Evolutionary conservation across 2,329 filamentous ascomycete species (phyloP), one percentile per base, ranked within the genome.

Genomic region (Aspergillus arachidicola): DNA sequence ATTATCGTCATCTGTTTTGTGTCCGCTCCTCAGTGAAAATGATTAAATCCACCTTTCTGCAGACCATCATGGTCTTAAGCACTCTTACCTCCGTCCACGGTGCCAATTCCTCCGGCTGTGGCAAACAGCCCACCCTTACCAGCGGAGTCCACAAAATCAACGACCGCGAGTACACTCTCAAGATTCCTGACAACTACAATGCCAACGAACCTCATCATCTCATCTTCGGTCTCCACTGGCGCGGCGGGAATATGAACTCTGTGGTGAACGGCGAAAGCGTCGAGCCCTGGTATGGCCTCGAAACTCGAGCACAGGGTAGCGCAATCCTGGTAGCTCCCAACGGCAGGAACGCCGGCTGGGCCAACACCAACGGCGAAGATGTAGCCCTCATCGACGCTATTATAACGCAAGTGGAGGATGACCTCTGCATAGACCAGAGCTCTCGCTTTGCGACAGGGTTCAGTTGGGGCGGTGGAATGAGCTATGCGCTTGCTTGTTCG

Each of bases 311-410:
- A 11, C 68, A 71, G 23, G 75, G 78, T n/a, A 73, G 67, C 11
- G 76, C 80, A 60, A 80, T 83, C 66, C 80, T 81, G 63, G 74
- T 83, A 19, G 76, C 79, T 0, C 81, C 81, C 26, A 71, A 82
- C 51, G 81, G 80, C 11, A 66, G 80, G 34, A 76, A 77, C 64
- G 68, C 70, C 23, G 81, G 81, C 26, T 83, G 80, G 80, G 79
- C 68, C 41, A 83, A 83, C 72, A 65, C 64, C 2, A 75, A 73
- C 57, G 80, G 80, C 14, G 74, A 81, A 54, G 81, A 83, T 58
- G 67, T 50, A 26, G n/a, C 46, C 11, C 21, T 50, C 23, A 50
- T 50, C 46, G 75, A 81, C 43, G 65, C 70, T 5, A 77, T 83
- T 57, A 66, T 81, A 41, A 69, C 73, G 34, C 72, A 71, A 10